These are phyloP conservation scores for Cyanidiococcus yangmingshanensis DNA, from an alignment of 23 red algal genomes.

Conservation along the genomic window DNA sequence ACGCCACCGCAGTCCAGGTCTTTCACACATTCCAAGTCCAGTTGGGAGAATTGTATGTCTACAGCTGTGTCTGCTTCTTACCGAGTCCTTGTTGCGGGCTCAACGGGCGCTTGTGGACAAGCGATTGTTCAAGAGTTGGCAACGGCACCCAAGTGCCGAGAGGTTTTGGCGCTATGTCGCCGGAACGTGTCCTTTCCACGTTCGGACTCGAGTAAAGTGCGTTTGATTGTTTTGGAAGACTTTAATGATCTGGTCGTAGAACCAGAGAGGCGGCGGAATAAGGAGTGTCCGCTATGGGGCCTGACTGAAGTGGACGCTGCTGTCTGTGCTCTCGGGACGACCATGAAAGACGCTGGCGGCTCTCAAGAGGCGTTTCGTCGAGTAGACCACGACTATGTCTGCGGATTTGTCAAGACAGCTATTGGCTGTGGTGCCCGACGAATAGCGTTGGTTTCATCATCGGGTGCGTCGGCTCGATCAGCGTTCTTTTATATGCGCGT, in stretches of 20 bases:
- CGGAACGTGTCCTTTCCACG: background rate
- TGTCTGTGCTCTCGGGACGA: background rate
- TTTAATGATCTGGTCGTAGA: background rate
- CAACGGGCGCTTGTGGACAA: background rate
- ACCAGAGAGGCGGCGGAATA: background rate
- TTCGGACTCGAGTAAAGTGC: background rate
- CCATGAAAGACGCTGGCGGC: conserved; percentile 13
- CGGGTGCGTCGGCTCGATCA: background rate
- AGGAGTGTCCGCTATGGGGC: background rate
- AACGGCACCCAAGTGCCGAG: background rate
- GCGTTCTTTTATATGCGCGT: conserved; percentile 1
- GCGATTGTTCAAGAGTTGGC: conserved; percentile 10
- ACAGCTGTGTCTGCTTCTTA: background rate
- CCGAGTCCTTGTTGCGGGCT: background rate
- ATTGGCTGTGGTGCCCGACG: background rate
- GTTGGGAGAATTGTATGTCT: too few relatives aligned
- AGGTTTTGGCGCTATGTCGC: background rate
- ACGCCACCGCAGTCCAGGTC: too few relatives aligned
- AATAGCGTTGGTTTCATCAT: background rate
- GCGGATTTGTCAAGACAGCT: background rate
- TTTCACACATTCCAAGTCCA: too few relatives aligned
- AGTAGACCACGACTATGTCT: conserved; percentile 11
- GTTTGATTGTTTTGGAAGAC: background rate
- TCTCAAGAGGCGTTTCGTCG: background rate
- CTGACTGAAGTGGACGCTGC: background rate